Base-by-base conservation (phyloP, 2,329 filamentous ascomycete species). In the Microsporum audouinii region DNA sequence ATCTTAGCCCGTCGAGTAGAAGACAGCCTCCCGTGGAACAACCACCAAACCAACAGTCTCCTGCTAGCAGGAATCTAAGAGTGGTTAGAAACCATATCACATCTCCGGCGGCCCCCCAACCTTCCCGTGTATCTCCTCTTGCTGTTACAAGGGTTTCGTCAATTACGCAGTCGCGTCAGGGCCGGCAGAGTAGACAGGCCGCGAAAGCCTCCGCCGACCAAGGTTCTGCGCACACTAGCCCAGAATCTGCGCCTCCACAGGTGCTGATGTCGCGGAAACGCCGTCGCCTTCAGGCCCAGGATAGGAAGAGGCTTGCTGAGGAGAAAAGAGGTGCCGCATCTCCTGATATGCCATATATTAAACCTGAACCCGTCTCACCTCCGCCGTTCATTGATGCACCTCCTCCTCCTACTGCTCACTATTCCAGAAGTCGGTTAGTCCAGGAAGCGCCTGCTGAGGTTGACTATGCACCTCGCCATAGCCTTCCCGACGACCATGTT, bases 51-150 rank as follows among this genome's bases (percentile, higher is more conserved):
- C 45, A 59, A 66, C 29, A 61, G 39, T 72, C 77, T 47, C 69
- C 72, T 34, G 68, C 73, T 34, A n/a, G 38, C 31, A 71, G 74
- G 59, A 74, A 82, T 58, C 81, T 87, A 64, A 84, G 85, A 59
- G 77, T 91, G 62, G 79, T 91, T 67, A 84, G 85, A 69, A 86
- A 85, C 66, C 87, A 91, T 70, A 86, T 91, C 68, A 82, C 85
- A 58, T 86, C 85, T 39, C 87, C 87, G 47, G 76, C 87, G 69
- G 88, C 88, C 58, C 88, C 89, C 31, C 88, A 89, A 69, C 88
- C 89, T 59, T 84, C 85, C 57, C 86, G 88, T 69, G 84, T 84
- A 29, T 83, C 82, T 31, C 81, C 82, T 55, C 72, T 84, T 63
- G 79, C 82, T 61, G 75, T 78, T 51, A 71, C 79, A 60, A 83